A percentile compares a stretch with the other conserved stretches of the same genome.
phyloP scores from a whole-genome alignment of 257 asterid genomes.

The Solanum raphanifolium region DNA sequence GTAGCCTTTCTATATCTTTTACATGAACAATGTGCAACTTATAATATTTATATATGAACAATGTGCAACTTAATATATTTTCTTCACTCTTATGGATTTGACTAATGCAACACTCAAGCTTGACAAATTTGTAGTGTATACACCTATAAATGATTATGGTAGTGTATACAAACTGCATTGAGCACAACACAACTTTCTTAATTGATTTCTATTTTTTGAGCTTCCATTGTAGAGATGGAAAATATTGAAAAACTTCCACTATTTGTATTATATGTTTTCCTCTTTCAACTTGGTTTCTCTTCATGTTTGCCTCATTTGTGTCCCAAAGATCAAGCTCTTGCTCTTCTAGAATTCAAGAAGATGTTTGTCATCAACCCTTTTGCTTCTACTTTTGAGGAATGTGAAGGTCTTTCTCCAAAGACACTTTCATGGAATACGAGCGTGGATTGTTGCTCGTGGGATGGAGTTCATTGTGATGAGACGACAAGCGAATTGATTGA shows the following conservation, averaged over 20 bases:
- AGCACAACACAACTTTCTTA: neutral
- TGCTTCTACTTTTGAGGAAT: neutral
- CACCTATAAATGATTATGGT: neutral
- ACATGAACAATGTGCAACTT: neutral
- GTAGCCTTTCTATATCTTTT: neutral
- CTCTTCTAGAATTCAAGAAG: neutral
- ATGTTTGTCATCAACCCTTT: neutral
- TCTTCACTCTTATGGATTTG: neutral
- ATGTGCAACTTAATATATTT: neutral
- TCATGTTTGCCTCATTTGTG: neutral
- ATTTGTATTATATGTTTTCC: neutral
- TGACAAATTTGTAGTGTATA: neutral
- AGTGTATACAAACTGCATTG: neutral
- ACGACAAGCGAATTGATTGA: neutral
- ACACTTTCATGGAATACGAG: conserved; percentile 3
- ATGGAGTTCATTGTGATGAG: conserved; percentile 14
- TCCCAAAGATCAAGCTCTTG: neutral
- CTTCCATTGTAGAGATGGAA: neutral
- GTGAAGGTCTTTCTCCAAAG: neutral
- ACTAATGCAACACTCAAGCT: neutral
- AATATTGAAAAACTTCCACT: neutral
- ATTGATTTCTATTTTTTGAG: neutral
- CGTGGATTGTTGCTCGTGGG: neutral
- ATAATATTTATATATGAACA: neutral
- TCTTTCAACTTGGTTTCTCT: neutral